phyloP scores from a whole-genome alignment of 2,329 filamentous ascomycete species.

The Aureobasidium lini region DNA sequence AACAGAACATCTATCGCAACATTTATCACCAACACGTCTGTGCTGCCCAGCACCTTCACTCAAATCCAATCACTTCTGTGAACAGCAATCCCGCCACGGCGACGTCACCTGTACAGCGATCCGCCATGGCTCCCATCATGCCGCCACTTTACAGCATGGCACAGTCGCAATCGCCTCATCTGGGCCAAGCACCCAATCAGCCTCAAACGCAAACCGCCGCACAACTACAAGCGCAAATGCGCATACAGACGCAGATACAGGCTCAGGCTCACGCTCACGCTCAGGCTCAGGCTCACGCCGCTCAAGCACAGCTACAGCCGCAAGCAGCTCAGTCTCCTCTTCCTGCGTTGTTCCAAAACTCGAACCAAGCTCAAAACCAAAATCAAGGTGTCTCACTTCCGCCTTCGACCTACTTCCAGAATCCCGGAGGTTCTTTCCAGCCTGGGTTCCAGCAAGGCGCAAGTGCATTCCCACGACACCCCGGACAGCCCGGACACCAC shows the following conservation, averaged over 20 bases:
- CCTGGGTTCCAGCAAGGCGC: not conserved
- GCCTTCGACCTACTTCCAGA: not conserved
- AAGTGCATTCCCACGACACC: not conserved
- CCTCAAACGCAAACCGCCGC: not conserved
- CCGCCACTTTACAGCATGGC: not conserved
- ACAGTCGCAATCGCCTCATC: not conserved
- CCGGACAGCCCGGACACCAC: not conserved
- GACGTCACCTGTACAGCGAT: not conserved
- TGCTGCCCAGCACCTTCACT: not conserved
- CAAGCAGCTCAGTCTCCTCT: not conserved
- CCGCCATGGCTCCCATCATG: not conserved
- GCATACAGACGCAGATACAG: not conserved
- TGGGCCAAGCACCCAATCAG: not conserved
- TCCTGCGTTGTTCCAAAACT: not conserved
- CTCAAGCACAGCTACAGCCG: not conserved
- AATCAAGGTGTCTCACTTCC: not conserved
- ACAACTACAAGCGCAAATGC: not conserved
- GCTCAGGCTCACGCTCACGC: not conserved
- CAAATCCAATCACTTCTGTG: not conserved
- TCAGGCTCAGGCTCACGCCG: conserved; percentile 1
- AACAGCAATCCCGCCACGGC: not conserved
- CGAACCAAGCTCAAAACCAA: not conserved
- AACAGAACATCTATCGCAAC: not conserved
- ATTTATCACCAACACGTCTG: not conserved
- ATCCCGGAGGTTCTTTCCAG: not conserved